Evolutionary conservation across 1,139 yeast genomes (phyloP).

Genomic region (Candida sanyaensis): DNA sequence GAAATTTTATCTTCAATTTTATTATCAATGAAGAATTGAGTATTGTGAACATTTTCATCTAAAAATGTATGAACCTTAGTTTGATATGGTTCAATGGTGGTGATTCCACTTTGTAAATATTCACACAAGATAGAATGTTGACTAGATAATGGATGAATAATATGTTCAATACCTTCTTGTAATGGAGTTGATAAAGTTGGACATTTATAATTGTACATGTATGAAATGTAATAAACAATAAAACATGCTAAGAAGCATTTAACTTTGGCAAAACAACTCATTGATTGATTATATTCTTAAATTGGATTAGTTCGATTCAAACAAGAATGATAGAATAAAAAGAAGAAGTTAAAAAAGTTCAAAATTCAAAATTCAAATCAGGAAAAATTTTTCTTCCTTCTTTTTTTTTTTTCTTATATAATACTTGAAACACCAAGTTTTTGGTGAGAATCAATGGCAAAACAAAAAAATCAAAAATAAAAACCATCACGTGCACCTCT

Average conservation of each 20-base stretch:
- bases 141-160: slow-evolving; percentile 44
- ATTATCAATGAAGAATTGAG: slow-evolving; percentile 36
- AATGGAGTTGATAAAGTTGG: slow-evolving; percentile 31
- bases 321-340: background rate
- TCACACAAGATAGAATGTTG: slow-evolving; percentile 32
- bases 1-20: slow-evolving; percentile 31
- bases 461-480: background rate
- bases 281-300: background rate
- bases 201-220: slow-evolving; percentile 46
- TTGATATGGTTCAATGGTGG: slow-evolving; percentile 34
- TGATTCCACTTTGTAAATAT: slow-evolving; percentile 31
- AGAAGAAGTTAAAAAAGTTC: background rate
- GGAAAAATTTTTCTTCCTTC: background rate
- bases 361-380: too few species aligned
- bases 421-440: background rate
- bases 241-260: slow-evolving; percentile 31
- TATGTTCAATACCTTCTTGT: slow-evolving; percentile 27
- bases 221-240: slow-evolving; percentile 35
- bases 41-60: slow-evolving; percentile 39
- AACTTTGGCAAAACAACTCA: slow-evolving; percentile 18
- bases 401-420: background rate
- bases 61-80: slow-evolving; percentile 28
- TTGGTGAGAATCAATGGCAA: background rate
- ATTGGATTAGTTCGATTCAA: too few species aligned
- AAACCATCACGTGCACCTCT: background rate